A percentile compares a stretch with the other conserved stretches of the same genome.
These are phyloP conservation scores for Fusarium sp. DNA, from an alignment of 2,329 filamentous ascomycete genomes.

Conservation along the genomic window DNA sequence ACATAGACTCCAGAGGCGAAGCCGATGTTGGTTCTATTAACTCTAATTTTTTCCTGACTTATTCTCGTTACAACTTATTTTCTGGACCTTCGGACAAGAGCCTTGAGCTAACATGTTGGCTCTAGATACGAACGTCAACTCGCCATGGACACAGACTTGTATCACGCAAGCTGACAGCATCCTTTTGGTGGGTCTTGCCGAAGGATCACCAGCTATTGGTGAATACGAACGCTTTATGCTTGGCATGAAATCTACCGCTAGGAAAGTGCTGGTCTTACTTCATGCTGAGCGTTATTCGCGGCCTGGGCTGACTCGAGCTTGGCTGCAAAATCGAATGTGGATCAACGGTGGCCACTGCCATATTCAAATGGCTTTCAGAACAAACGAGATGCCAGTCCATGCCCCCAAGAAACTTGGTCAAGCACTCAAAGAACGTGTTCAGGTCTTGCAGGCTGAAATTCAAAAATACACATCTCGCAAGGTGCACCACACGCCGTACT, in stretches of 20 bases:
- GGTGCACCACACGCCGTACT: conserved; percentile 86
- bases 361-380: conserved; percentile 90
- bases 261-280: conserved; percentile 89
- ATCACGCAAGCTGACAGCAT: conserved; percentile 98
- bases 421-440: conserved; percentile 88
- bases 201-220: conserved; percentile 87
- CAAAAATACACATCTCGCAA: conserved; percentile 97
- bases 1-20: conserved; percentile 56
- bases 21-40: conserved; percentile 64
- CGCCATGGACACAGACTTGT: conserved; percentile 98
- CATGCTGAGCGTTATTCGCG: conserved; percentile 89
- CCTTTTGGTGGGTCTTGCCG: conserved; percentile 87
- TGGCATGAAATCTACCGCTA: conserved; percentile 95
- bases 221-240: conserved; percentile 97
- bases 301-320: conserved; percentile 84
- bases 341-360: conserved; percentile 98
- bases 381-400: conserved; percentile 78
- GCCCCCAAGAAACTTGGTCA: conserved; percentile 81
- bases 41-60: conserved; percentile 75
- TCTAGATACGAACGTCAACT: conserved; percentile 93
- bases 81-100: not conserved
- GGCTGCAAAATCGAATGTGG: conserved; percentile 94
- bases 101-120: conserved; percentile 41
- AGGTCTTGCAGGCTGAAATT: conserved; percentile 94
- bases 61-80: not conserved